Conservation (phyloP, 2,329 filamentous ascomycete species). For the Aureobasidium sp. region DNA sequence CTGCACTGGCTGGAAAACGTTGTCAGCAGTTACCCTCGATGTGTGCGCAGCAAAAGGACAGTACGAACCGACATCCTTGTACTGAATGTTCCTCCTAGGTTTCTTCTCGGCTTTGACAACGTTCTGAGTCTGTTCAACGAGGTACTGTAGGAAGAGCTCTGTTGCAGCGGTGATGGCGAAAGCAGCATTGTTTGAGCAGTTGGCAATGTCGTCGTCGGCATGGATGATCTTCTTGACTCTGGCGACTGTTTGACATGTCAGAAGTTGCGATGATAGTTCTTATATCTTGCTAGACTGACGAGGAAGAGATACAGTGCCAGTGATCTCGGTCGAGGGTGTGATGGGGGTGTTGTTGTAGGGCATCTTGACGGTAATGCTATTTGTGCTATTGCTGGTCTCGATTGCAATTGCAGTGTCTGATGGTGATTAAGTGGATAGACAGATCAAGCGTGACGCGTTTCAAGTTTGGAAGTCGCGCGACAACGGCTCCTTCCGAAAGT, state of each 20-base stretch:
- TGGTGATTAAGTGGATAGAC: not conserved
- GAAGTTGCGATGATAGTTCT: not conserved
- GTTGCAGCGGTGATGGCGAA: constrained; percentile 91
- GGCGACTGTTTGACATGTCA: constrained; percentile 57
- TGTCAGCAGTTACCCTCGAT: not conserved
- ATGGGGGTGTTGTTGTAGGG: constrained; percentile 86
- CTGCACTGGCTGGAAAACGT: constrained; percentile 60
- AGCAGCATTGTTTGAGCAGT: constrained; percentile 87
- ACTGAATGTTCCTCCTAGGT: constrained; percentile 88
- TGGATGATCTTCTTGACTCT: constrained; percentile 94
- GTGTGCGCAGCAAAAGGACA: too few species aligned
- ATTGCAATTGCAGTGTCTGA: not conserved
- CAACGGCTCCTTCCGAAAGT: constrained; percentile 4
- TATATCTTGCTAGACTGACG: constrained; percentile 48
- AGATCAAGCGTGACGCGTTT: constrained; percentile 3
- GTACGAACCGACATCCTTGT: constrained; percentile 75
- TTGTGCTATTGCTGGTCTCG: not conserved
- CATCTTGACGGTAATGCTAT: constrained; percentile 48
- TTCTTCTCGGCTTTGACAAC: constrained; percentile 88
- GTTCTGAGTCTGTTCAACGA: constrained; percentile 76
- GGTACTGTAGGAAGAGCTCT: constrained; percentile 92
- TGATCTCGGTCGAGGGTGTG: constrained; percentile 70
- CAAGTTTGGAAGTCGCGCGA: constrained; percentile 2
- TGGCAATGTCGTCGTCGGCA: constrained; percentile 74
- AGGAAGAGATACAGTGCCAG: constrained; percentile 77